Evolutionary conservation across 2,329 filamentous ascomycete species (phyloP), one percentile per base, ranked within the genome.

Genomic region (Penicillium sp.): DNA sequence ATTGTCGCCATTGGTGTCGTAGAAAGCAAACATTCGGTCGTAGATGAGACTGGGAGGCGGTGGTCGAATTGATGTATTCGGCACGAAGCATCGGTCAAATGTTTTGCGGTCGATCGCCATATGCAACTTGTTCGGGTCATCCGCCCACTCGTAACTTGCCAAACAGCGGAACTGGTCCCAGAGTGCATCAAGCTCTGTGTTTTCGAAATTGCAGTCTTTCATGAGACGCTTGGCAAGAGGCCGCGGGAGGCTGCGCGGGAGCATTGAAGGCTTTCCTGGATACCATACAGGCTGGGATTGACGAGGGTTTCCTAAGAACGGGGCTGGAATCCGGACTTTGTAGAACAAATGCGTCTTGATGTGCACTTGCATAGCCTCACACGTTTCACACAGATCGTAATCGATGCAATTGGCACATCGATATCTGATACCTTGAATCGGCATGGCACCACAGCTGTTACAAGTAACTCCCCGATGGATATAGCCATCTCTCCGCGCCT

Each of bases 121-220:
- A 51, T 83, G 80, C 39, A 97, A 80, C 19, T 86, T 82, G 63
- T 89, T 86, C 0, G 91, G 89, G 68, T 97, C 93, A 16, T 88
- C 83, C 32, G 84, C 78, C 88, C 89, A 96, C 68, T 93, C 87
- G 6, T 87, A 87, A 61, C 89, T 93, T 39, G 93, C 93, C 74
- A 97, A 87, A 70, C 92, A 97, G 5, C 90, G 92, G 82, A 96
- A 99, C 68, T 97, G 93, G 67, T 97, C 93, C 87, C 92, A 97
- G 39, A 96, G 84, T 7, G 92, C 93, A 74, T 97, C 93, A 6
- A 99, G 78, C 71, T 96, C 91, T 1, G 91, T 88, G 27, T 88
- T 84, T 67, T 97, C 91, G 72, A 95, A 90, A 16, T 85, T 85
- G 0, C 89, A 91, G 57, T 90, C 86, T 51, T 81, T 81, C 29